Evolutionary conservation across 2,329 filamentous ascomycete genomes (phyloP).

Genomic region (Taxawa tesnikishii): DNA sequence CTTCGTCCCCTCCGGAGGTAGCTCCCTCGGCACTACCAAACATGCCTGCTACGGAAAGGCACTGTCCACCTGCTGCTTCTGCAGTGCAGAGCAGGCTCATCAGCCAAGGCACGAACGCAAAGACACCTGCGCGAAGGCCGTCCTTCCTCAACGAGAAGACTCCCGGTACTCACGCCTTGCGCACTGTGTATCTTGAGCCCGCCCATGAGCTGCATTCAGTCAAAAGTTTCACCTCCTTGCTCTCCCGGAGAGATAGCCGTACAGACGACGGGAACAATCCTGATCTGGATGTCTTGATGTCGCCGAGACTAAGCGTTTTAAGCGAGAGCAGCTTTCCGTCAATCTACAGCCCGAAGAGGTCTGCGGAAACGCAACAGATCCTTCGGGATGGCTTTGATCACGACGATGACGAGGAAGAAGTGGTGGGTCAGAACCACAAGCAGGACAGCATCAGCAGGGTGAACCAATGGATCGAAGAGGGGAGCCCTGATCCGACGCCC

Average conservation of each 20-base stretch:
- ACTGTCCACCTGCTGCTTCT: background rate
- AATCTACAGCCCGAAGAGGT: constrained; percentile 20
- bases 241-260: constrained; percentile 18
- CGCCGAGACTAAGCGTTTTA: constrained; percentile 21
- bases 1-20: constrained; percentile 15
- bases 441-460: constrained; percentile 23
- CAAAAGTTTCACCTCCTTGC: constrained; percentile 22
- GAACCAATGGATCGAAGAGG: constrained; percentile 22
- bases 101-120: constrained; percentile 4
- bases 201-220: constrained; percentile 17
- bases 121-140: constrained; percentile 15
- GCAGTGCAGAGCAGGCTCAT: background rate
- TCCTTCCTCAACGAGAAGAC: constrained; percentile 18
- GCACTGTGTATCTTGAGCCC: constrained; percentile 20
- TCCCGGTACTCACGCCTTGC: constrained; percentile 20
- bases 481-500: background rate
- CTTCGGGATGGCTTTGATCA: constrained; percentile 3
- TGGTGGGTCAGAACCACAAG: background rate
- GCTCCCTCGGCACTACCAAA: background rate
- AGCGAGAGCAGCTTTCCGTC: constrained; percentile 26
- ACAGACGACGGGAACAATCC: constrained; percentile 13
- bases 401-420: background rate
- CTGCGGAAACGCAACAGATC: background rate
- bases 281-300: constrained; percentile 16
- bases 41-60: background rate